Conservation (phyloP, 257 asterid genomes). For the Solanum raphanifolium region DNA sequence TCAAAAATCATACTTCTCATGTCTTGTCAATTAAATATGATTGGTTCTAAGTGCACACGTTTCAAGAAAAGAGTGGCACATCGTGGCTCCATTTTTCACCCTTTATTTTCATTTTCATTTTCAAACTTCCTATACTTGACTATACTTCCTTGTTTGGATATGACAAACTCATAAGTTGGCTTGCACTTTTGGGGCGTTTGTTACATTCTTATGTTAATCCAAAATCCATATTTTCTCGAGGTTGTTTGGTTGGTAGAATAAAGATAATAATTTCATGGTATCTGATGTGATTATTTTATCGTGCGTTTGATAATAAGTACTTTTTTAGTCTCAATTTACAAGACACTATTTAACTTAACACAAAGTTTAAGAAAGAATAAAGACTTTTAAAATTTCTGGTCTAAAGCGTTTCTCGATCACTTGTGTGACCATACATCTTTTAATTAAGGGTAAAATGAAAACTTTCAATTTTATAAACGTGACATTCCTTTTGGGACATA, state of each 20-base stretch:
- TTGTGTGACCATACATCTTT: too few relatives aligned
- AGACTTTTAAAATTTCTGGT: too few relatives aligned
- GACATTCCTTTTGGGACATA: too few relatives aligned
- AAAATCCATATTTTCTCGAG: neutral
- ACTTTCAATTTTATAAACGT: too few relatives aligned
- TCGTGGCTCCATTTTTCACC: neutral
- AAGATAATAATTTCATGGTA: neutral
- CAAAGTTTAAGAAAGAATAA: too few relatives aligned
- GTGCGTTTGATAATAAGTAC: neutral
- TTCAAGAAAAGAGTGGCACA: neutral
- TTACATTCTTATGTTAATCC: neutral
- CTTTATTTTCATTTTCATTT: neutral
- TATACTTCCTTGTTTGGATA: neutral
- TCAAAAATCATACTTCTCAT: neutral
- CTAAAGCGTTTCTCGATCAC: neutral
- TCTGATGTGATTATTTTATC: rapidly evolving
- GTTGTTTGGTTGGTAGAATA: neutral
- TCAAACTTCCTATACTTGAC: neutral
- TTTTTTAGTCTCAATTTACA: too few relatives aligned
- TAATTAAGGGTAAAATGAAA: neutral
- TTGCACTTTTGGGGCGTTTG: neutral
- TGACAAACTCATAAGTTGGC: neutral
- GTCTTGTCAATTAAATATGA: neutral
- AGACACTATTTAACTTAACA: neutral
- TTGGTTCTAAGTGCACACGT: neutral